Evolutionary conservation across 106 monocot species (phyloP), one percentile per base, ranked within the genome.

Genomic region (Vanilla planifolia): DNA sequence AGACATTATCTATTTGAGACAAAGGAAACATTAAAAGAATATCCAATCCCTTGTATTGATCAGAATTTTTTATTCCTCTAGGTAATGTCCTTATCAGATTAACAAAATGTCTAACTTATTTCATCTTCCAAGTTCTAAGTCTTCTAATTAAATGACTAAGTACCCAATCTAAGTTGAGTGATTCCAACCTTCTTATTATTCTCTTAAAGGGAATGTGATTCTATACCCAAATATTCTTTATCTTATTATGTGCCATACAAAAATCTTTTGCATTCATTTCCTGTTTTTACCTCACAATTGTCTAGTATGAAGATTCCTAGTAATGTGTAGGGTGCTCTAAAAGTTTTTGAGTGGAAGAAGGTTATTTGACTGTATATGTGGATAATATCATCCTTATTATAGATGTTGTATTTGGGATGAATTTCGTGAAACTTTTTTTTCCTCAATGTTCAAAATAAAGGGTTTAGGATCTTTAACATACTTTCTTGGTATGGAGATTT

Each of bases 291-390:
- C 47, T 13, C 47, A 47, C 47, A 47, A 13, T 47, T 47, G 47
- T 47, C 47, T 47, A n/a, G 47, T 47, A 47, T 47, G 47, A 20
- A 47, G 47, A 47, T 47, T n/a, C 47, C 47, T 47, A 47, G 16
- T 47, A 47, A 4, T n/a, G n/a, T n/a, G n/a, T n/a, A n/a, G n/a
- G n/a, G n/a, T 41, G 40, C 40, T 41, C 13, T 41, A 13, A 41
- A 47, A 47, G 5, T 47, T 47, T 47, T 16, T 47, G 16, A 47
- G 47, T 47, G 47, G 47, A 47, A 47, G 47, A 16, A 47, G 19
- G 47, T 16, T n/a, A 4, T 47, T 20, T 47, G 16, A 47, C n/a
- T 47, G 47, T 47, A 16, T 47, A n/a, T n/a, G 6, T 47, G n/a
- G 13, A 47, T 47, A 0, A 47, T 47, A 47, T 47, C 8, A 47